These are phyloP conservation scores for Globisporangium cystogenes DNA, from an alignment of 352 stramenopile species.

Conservation along the genomic window DNA sequence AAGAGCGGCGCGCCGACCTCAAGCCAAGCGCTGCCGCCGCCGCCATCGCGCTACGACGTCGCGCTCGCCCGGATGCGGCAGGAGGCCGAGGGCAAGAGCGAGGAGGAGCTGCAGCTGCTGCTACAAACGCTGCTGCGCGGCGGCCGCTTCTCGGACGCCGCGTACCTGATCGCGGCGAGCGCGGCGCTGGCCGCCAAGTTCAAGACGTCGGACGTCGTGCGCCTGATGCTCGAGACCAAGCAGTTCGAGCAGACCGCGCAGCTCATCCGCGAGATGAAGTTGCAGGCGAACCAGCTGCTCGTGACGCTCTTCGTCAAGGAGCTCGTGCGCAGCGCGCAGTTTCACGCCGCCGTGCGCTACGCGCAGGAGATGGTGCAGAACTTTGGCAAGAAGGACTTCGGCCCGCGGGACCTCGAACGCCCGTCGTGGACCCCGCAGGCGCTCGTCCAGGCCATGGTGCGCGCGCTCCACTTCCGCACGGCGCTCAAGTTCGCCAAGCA, in stretches of 20 bases:
- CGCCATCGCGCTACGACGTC: constrained; percentile 18
- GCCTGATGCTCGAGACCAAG: constrained; percentile 61
- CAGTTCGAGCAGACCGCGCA: constrained; percentile 58
- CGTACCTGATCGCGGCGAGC: constrained; percentile 59
- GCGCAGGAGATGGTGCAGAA: constrained; percentile 75
- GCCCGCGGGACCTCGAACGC: constrained; percentile 16
- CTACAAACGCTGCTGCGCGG: constrained; percentile 51
- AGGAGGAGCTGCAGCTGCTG: constrained; percentile 42
- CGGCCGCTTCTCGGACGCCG: constrained; percentile 48
- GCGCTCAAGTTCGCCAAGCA: constrained; percentile 80
- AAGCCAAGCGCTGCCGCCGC: background rate
- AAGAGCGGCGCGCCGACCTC: constrained; percentile 1
- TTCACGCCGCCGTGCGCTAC: constrained; percentile 62
- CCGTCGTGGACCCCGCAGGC: constrained; percentile 73
- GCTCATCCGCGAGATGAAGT: constrained; percentile 70
- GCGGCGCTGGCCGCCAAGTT: constrained; percentile 51
- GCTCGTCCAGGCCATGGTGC: constrained; percentile 82
- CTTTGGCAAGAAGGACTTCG: constrained; percentile 50
- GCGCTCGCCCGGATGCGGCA: constrained; percentile 30
- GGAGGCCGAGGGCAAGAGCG: constrained; percentile 23
- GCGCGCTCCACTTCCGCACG: constrained; percentile 58
- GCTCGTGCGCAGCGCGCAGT: constrained; percentile 56
- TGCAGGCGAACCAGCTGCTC: constrained; percentile 64
- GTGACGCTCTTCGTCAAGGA: constrained; percentile 83
- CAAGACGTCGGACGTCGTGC: constrained; percentile 73